Conservation (phyloP, 768 basidiomycete genomes). For the Tricholomella constricta region DNA sequence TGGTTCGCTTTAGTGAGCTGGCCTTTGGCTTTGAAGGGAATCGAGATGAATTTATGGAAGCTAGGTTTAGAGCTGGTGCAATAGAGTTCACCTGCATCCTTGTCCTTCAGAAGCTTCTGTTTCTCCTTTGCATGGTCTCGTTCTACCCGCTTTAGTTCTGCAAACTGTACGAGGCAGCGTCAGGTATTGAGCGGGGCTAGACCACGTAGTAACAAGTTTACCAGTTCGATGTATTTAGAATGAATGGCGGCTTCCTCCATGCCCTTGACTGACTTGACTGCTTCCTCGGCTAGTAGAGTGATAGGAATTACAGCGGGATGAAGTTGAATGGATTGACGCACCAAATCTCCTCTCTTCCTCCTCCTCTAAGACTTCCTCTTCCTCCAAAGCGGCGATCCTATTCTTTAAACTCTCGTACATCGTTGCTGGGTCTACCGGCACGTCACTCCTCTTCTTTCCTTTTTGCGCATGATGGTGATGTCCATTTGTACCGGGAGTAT, state of each 20-base stretch:
- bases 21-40: conserved; percentile 60
- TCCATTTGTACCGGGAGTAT: conserved; percentile 43
- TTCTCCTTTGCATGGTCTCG: conserved; percentile 91
- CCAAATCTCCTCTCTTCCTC: conserved; percentile 83
- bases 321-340: conserved; percentile 36
- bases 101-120: conserved; percentile 88
- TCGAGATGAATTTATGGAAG: conserved; percentile 11
- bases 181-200: conserved; percentile 11
- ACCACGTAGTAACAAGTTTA: conserved; percentile 38
- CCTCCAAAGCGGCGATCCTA: conserved; percentile 86
- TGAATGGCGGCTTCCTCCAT: conserved; percentile 83
- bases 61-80: not conserved
- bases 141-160: conserved; percentile 84
- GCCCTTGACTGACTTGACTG: conserved; percentile 82
- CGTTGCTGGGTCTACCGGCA: conserved; percentile 75
- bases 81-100: conserved; percentile 71
- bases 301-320: conserved; percentile 16
- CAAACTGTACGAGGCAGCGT: conserved; percentile 58
- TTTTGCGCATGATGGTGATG: conserved; percentile 47
- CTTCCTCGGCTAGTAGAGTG: conserved; percentile 71
- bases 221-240: conserved; percentile 86
- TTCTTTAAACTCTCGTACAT: conserved; percentile 91
- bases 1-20: conserved; percentile 88
- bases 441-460: conserved; percentile 74
- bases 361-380: conserved; percentile 84